Base-by-base conservation (phyloP, 768 basidiomycete genomes). In the Mycena kentingensis region DNA sequence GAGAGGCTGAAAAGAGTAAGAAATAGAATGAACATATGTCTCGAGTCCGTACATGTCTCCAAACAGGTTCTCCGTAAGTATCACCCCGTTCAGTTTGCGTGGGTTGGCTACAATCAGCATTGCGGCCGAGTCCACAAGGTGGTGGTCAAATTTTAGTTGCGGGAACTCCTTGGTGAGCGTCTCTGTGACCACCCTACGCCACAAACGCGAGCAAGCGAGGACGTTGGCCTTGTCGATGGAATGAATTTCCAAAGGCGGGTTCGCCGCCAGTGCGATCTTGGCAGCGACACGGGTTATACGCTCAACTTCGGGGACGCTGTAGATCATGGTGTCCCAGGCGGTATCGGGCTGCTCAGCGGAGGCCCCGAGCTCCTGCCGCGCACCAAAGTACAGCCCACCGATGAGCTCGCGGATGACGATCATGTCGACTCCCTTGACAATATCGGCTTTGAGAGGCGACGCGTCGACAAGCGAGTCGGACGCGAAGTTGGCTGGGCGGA, bases 171-270 rank as follows among this genome's bases (percentile, higher is more conserved):
- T 80, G 43, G 80, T 72, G 60, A 97, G 70, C 2, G 89, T 85
- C 65, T 97, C 92, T 2, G 83, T 88, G 48, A 97, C 96, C 19
- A 92, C 89, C 69, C 87, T 93, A 52, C 97, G 77, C 97, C 97
- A 99, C 35, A 99, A 75, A 43, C 97, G 77, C 29, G 93, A 96
- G 65, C 84, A 90, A 21, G 97, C 97, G 49, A 99, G 84, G 19
- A 99, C 97, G 71, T 99, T 99, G 48, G 97, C 97, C 73, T 99
- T 99, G 78, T 99, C 97, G 69, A 99, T 78, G 0, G 93, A 96
- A 71, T 93, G 91, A 52, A 99, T 86, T 19, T 84, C 79, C 41
- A 96, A 78, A 18, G 95, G 93, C 4, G 97, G 97, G 65, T 88
- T 78, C 4, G 83, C 73, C 21, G 87, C 76, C 45, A 93, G 70